Evolutionary conservation across 2,329 filamentous ascomycete species (phyloP).

Genomic region (Waltergamsia citrina): DNA sequence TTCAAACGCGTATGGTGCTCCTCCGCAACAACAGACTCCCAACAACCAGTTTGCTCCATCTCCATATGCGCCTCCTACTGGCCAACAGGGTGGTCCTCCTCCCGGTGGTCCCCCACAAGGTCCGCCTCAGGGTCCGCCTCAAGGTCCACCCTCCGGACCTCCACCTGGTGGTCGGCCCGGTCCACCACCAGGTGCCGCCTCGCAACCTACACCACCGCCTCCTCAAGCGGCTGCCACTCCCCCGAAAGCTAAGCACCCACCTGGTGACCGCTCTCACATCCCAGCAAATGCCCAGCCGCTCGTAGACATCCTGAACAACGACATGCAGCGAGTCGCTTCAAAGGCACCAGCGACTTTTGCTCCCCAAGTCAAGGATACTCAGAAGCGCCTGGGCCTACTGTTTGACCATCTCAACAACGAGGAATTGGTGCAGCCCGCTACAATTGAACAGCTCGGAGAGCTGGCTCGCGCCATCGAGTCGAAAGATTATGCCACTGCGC

Average conservation of each 20-base stretch:
- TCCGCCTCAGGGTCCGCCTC: slow-evolving; percentile 33
- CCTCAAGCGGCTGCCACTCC: slow-evolving; percentile 37
- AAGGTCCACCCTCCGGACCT: slow-evolving; percentile 20
- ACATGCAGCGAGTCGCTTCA: slow-evolving; percentile 81
- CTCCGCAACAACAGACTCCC: slow-evolving; percentile 34
- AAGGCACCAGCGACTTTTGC: slow-evolving; percentile 82
- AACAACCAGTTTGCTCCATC: slow-evolving; percentile 54
- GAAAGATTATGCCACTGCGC: slow-evolving; percentile 60
- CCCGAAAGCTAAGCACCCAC: slow-evolving; percentile 58
- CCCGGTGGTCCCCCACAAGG: slow-evolving; percentile 26
- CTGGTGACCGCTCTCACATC: slow-evolving; percentile 87
- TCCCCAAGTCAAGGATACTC: slow-evolving; percentile 83
- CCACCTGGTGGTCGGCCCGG: slow-evolving; percentile 20
- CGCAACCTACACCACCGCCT: slow-evolving; percentile 32
- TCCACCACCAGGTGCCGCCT: slow-evolving; percentile 15
- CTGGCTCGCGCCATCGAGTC: slow-evolving; percentile 57
- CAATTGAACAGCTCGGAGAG: slow-evolving; percentile 55
- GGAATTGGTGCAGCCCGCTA: slow-evolving; percentile 76
- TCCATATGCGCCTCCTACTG: slow-evolving; percentile 33
- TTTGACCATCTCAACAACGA: slow-evolving; percentile 97
- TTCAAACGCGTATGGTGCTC: slow-evolving; percentile 30
- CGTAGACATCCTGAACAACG: slow-evolving; percentile 69
- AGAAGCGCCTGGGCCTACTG: slow-evolving; percentile 85
- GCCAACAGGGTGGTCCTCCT: slow-evolving; percentile 34
- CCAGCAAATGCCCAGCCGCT: slow-evolving; percentile 66